Evolutionary conservation across 768 basidiomycete species (phyloP), one percentile per base, ranked within the genome.

Genomic region (Pleurotus djamor): DNA sequence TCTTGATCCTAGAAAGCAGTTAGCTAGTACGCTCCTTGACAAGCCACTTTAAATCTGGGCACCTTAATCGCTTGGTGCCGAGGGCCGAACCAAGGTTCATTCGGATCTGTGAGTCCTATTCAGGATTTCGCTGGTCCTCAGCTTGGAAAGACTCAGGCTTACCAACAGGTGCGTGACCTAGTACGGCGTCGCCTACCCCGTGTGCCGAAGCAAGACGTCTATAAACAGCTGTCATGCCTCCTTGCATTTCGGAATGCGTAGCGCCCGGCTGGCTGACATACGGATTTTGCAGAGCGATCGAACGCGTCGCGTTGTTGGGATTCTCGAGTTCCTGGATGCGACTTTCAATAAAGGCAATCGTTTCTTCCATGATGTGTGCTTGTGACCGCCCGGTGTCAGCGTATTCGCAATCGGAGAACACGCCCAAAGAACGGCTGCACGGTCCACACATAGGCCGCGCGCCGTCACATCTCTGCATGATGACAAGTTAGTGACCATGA

Each of bases 321-420:
- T 78, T 68, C 60, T 83, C 80, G 3, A 83, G 62, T 52, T 81
- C 78, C 41, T 71, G 71, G 9, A 86, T 75, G 16, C 84, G 76
- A 7, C 74, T 70, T 64, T 79, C 77, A 5, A 86, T 68, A 8
- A 74, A 74, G 0, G 73, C 67, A 9, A 86, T 73, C 13, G 80
- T 74, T 16, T 83, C 79, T 65, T 86, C 83, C 16, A 86, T 67
- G 5, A 76, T 72, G 59, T 85, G 72, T 0, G 76, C 83, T 13
- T 72, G 74, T 0, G 85, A 76, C 5, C 76, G 81, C 14, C 77
- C 78, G 16, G 73, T 71, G 1, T 75, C 77, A 0, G 76, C 76
- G 62, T 86, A 87, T 71, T 87, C 84, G 63, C 86, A 87, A 36
- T 85, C 85, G 61, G 86, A 86, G 8, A 82, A 82, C 0, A 67